Evolutionary conservation across 805 yeast genomes (phyloP).

Genomic region (Debaryomyces castellii): DNA sequence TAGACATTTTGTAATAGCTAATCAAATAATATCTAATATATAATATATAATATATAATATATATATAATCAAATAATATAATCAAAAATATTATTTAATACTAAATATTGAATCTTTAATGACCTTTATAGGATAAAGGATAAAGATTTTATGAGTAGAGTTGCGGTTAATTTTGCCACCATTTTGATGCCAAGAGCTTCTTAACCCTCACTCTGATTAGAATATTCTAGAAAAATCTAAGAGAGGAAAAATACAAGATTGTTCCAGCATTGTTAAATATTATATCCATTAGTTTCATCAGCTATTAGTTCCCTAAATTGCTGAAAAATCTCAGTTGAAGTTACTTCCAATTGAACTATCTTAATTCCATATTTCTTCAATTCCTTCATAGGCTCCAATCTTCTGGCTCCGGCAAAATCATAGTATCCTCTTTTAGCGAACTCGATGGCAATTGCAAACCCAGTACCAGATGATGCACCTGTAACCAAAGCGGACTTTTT

Average conservation of each 20-base stretch:
- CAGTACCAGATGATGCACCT: conserved; percentile 60
- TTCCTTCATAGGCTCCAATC: conserved; percentile 58
- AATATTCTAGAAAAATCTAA: too few relatives aligned
- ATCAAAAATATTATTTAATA: too few relatives aligned
- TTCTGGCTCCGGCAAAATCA: conserved; percentile 75
- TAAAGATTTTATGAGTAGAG: too few relatives aligned
- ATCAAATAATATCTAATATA: too few relatives aligned
- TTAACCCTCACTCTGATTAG: too few relatives aligned
- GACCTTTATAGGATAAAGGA: too few relatives aligned
- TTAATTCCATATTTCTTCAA: conserved; percentile 44
- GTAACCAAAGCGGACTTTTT: conserved; percentile 46
- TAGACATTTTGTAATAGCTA: conserved; percentile 6
- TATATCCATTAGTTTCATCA: conserved; percentile 45
- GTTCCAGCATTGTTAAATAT: conserved; percentile 81
- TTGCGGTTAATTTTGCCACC: too few relatives aligned
- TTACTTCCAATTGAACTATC: conserved; percentile 57
- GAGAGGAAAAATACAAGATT: conserved; percentile 70
- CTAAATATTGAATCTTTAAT: not conserved
- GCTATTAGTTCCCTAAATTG: conserved; percentile 43
- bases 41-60: too few relatives aligned
- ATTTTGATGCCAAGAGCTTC: too few relatives aligned
- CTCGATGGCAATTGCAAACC: conserved; percentile 48
- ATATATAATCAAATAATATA: too few relatives aligned
- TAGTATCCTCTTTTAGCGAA: conserved; percentile 51
- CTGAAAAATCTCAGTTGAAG: conserved; percentile 47